Evolutionary conservation across 2,329 filamentous ascomycete genomes (phyloP), one percentile per base, ranked within the genome.

Genomic region (Neoarthrinium moseri): DNA sequence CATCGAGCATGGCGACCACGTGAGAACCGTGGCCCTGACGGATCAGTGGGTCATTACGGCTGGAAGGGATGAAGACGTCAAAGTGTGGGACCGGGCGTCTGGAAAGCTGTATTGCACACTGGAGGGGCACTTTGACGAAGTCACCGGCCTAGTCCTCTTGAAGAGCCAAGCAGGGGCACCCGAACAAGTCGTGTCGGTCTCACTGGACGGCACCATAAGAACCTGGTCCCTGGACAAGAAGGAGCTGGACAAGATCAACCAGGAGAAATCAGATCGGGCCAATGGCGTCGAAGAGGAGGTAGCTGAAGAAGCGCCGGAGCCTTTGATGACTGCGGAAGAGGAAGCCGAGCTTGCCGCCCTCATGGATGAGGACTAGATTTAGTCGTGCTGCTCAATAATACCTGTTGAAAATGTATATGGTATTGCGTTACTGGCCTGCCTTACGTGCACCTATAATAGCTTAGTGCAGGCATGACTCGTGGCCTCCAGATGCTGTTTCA

Each of bases 331-430:
- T 5, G 86, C 82, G 11, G 92, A 97, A 56, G 94, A 99, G 65
- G 92, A 97, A 66, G 86, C 87, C 4, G 94, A 97, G 66, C 73
- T 99, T 53, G 91, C 90, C 12, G 94, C 91, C 53, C 69, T 99
- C 63, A 89, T 99, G 89, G 89, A 85, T 46, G 85, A 89, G 51
- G 84, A 89, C 51, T 77, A 65, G 53, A 35, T 17, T n/a, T 29
- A 8, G 26, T 8, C n/a, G 8, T 29, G 8, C n/a, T n/a, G 8
- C n/a, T 29, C n/a, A 8, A 29, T 8, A 29, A 8, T 8, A 29
- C n/a, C n/a, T n/a, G n/a, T n/a, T n/a, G n/a, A 29, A 29, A n/a
- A 29, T 29, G 8, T 29, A 29, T 29, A 29, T n/a, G 8, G 8
- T 29, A 8, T 29, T n/a, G n/a, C n/a, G 26, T 29, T 29, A 8